Percentiles rank a stretch among this genome's conserved stretches.
Evolutionary conservation across 2,329 filamentous ascomycete species (phyloP).

Genomic region (Sporothrix pallida): DNA sequence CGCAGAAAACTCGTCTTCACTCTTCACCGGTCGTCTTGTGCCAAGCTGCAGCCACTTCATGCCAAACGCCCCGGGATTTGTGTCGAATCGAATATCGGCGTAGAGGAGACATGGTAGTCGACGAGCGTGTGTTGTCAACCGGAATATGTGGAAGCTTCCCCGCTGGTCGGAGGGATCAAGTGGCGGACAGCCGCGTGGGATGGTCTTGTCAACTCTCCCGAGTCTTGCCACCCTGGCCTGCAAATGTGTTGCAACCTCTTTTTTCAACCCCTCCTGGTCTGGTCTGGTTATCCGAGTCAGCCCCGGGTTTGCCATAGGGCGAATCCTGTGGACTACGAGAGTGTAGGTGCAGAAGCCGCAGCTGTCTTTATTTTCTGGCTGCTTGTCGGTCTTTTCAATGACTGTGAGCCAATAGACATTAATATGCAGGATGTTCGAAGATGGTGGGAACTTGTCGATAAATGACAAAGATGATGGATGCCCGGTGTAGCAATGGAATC

Average conservation of each 20-base stretch:
- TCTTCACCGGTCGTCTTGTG: not conserved
- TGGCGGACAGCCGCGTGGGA: not conserved
- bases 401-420: not conserved
- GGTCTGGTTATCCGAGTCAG: not conserved
- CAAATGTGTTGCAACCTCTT: not conserved
- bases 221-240: no score
- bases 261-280: not conserved
- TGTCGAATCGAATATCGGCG: not conserved
- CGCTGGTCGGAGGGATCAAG: not conserved
- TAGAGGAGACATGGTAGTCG: not conserved
- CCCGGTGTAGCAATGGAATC: not conserved
- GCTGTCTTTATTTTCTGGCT: not conserved
- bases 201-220: no score
- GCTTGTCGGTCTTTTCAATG: not conserved
- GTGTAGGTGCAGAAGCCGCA: no score
- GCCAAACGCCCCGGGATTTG: not conserved
- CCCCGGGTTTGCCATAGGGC: not conserved
- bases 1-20: not conserved
- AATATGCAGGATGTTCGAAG: not conserved
- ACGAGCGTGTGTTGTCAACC: no score
- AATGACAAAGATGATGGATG: not conserved
- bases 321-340: no score
- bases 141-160: not conserved
- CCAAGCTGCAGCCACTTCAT: slow-evolving; percentile 9
- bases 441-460: not conserved